Conservation (phyloP, 2,329 filamentous ascomycete genomes). For the Malbranchea zuffiana region DNA sequence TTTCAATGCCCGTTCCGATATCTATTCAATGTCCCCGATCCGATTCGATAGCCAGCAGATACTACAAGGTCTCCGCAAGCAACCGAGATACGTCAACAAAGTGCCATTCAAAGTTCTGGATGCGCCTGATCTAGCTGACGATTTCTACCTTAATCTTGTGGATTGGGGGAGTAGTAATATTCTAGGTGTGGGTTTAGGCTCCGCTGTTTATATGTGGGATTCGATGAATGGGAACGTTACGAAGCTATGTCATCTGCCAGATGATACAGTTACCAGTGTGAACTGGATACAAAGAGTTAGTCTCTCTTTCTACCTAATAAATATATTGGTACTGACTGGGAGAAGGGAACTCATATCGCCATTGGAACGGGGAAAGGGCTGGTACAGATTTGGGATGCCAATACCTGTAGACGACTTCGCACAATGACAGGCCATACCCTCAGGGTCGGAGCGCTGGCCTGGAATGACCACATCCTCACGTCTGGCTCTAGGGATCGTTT, state of each 20-base stretch:
- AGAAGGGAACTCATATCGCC: constrained; percentile 74
- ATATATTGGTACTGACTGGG: constrained; percentile 10
- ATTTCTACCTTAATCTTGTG: constrained; percentile 94
- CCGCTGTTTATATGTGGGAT: constrained; percentile 98
- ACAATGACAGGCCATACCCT: constrained; percentile 97
- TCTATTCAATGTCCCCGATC: constrained; percentile 92
- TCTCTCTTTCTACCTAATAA: constrained; percentile 3
- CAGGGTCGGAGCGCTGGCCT: constrained; percentile 84
- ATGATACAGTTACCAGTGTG: constrained; percentile 92
- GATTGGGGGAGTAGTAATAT: constrained; percentile 97
- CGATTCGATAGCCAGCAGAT: constrained; percentile 88
- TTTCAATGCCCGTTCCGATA: constrained; percentile 77
- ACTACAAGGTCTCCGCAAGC: constrained; percentile 77
- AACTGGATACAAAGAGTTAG: constrained; percentile 86
- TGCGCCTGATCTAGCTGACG: constrained; percentile 88
- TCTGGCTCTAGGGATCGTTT: constrained; percentile 87
- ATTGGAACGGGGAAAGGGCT: constrained; percentile 91
- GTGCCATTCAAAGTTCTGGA: constrained; percentile 97
- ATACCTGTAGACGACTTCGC: constrained; percentile 68
- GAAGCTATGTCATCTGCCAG: constrained; percentile 82
- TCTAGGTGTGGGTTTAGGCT: constrained; percentile 81
- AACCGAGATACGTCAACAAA: constrained; percentile 83
- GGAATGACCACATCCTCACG: constrained; percentile 96
- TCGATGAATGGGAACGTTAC: constrained; percentile 82
- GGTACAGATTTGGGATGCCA: constrained; percentile 96